Percentiles rank a stretch among this genome's conserved stretches.
Conservation (phyloP, 1,284 basidiomycete species). For the Ganoderma lingzhi region DNA sequence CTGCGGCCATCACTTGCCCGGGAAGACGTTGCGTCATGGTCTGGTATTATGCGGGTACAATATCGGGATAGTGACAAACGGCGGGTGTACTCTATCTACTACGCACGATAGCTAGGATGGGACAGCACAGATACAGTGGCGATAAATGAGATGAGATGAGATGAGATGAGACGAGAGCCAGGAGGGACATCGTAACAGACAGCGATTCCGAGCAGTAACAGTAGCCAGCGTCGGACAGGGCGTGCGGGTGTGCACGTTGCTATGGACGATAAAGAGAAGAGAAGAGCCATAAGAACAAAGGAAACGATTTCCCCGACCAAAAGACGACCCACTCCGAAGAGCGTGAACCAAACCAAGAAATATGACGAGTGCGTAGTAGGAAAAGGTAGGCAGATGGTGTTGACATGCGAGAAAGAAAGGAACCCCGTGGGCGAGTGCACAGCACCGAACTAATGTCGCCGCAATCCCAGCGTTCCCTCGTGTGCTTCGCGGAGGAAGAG, state of each 20-base stretch:
- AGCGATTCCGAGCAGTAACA: constrained; percentile 17
- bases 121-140: constrained; percentile 30
- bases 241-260: constrained; percentile 17
- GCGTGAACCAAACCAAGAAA: background rate
- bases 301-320: background rate
- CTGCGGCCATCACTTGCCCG: background rate
- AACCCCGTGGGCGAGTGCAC: constrained; percentile 26
- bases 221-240: constrained; percentile 10
- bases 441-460: constrained; percentile 30
- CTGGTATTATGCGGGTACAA: constrained; percentile 31
- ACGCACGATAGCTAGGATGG: constrained; percentile 31
- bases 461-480: constrained; percentile 24
- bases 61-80: constrained; percentile 27
- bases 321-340: constrained; percentile 9
- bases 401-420: constrained; percentile 15
- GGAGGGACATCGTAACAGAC: constrained; percentile 16
- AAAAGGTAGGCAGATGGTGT: constrained; percentile 6
- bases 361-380: constrained; percentile 2
- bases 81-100: constrained; percentile 33
- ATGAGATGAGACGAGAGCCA: constrained; percentile 15
- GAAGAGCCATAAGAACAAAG: background rate
- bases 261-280: constrained; percentile 14
- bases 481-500: constrained; percentile 23
- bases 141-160: constrained; percentile 17
- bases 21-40: constrained; percentile 16